phyloP scores from a whole-genome alignment of 192 early-diverging fungal species.

The Coemansia sp. region DNA sequence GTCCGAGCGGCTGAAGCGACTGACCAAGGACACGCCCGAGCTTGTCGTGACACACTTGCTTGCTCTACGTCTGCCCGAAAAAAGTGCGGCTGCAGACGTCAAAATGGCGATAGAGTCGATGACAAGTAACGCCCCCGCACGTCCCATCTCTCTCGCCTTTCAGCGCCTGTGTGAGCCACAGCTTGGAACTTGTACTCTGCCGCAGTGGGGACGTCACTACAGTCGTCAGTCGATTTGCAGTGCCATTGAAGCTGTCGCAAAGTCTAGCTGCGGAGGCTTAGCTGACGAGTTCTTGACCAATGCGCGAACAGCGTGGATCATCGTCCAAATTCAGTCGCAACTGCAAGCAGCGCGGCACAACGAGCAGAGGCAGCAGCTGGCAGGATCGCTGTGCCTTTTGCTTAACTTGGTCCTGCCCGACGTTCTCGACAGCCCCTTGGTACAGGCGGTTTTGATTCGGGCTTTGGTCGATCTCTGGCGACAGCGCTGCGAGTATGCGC shows the following conservation, averaged over 20 bases:
- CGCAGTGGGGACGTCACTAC: slow-evolving; percentile 44
- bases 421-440: slow-evolving; percentile 24
- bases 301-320: slow-evolving; percentile 30
- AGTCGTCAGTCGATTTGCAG: background rate
- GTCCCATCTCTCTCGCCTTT: slow-evolving; percentile 4
- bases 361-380: slow-evolving; percentile 24
- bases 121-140: background rate
- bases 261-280: background rate
- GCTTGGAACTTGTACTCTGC: background rate
- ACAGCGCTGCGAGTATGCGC: slow-evolving; percentile 2
- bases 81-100: slow-evolving; percentile 4
- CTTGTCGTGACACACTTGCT: slow-evolving; percentile 15
- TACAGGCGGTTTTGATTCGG: slow-evolving; percentile 18
- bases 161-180: background rate
- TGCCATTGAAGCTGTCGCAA: slow-evolving; percentile 3
- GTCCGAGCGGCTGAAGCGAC: background rate
- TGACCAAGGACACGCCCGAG: slow-evolving; percentile 13
- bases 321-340: slow-evolving; percentile 18
- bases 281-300: slow-evolving; percentile 10
- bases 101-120: background rate
- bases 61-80: slow-evolving; percentile 15
- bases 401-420: background rate
- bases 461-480: slow-evolving; percentile 23
- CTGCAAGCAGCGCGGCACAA: slow-evolving; percentile 10
- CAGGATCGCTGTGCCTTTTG: slow-evolving; percentile 21